Evolutionary conservation across 148 eudicot genomes (phyloP).

Genomic region (Rhododendron simsii): DNA sequence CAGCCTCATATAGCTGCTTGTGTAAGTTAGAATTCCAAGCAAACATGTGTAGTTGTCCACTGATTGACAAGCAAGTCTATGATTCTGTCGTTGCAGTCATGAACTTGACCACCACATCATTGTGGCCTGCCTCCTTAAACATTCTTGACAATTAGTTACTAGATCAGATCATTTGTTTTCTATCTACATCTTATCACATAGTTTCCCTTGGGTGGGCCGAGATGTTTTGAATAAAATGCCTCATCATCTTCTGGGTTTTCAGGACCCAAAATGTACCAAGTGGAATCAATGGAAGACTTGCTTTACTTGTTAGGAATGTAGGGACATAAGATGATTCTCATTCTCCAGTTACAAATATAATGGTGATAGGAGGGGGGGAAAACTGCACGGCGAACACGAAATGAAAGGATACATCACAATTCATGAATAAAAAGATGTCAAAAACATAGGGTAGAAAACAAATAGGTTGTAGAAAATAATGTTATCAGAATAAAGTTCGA

Average conservation of each 20-base stretch:
- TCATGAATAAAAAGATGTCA: background rate
- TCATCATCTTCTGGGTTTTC: background rate
- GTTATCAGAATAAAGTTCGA: background rate
- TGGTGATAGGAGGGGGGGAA: background rate
- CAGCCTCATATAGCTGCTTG: background rate
- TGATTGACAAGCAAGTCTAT: background rate
- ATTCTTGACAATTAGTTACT: background rate
- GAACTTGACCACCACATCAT: background rate
- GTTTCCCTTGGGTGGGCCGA: background rate
- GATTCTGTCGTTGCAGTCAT: background rate
- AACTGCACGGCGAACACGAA: background rate
- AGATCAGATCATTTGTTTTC: background rate
- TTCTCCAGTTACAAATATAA: background rate
- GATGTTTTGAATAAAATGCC: background rate
- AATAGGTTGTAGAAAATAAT: background rate
- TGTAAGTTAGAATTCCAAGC: background rate
- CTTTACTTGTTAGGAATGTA: background rate
- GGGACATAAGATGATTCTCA: background rate
- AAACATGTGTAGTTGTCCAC: background rate
- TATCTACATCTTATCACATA: background rate
- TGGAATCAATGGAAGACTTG: background rate
- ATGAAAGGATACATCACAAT: background rate
- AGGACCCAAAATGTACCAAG: background rate
- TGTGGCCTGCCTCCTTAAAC: background rate
- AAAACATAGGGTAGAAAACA: background rate